A percentile compares a stretch with the other conserved stretches of the same genome.
phyloP scores from a whole-genome alignment of 345 rosid species.

The Adansonia digitata region DNA sequence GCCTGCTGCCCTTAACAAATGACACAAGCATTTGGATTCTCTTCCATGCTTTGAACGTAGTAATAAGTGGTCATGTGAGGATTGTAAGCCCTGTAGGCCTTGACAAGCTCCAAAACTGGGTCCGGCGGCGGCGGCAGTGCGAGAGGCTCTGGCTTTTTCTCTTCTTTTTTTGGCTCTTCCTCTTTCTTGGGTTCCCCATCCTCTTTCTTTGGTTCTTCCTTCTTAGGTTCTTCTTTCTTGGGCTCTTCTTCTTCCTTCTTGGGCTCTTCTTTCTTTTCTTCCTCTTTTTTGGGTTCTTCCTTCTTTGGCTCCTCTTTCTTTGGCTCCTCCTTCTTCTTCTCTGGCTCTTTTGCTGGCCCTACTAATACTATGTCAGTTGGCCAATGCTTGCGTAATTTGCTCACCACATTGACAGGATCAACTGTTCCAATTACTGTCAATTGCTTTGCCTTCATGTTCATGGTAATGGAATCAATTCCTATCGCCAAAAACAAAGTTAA shows the following conservation, averaged over 20 bases:
- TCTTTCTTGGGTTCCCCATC: not conserved
- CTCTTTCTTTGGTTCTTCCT: slow-evolving; percentile 28
- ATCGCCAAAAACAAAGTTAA: not conserved
- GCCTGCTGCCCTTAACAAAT: no score
- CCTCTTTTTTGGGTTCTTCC: slow-evolving; percentile 61
- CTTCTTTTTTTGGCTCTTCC: not conserved
- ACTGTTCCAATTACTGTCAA: slow-evolving; percentile 68
- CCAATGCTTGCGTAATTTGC: slow-evolving; percentile 82
- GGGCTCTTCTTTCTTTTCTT: slow-evolving; percentile 37
- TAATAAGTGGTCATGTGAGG: slow-evolving; percentile 68
- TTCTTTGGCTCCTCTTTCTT: slow-evolving; percentile 52
- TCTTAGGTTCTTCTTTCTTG: slow-evolving; percentile 25
- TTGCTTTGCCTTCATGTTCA: slow-evolving; percentile 80
- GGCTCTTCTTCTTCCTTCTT: slow-evolving; percentile 55
- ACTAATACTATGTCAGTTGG: slow-evolving; percentile 57
- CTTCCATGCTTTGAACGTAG: slow-evolving; percentile 82
- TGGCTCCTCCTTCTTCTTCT: slow-evolving; percentile 31
- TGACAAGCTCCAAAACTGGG: slow-evolving; percentile 66
- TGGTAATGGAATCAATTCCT: slow-evolving; percentile 82
- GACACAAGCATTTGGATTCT: slow-evolving; percentile 90
- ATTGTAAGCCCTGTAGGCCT: slow-evolving; percentile 78
- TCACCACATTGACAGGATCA: slow-evolving; percentile 64
- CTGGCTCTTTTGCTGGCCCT: slow-evolving; percentile 85
- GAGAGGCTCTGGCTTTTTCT: slow-evolving; percentile 11
- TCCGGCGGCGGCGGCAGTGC: slow-evolving; percentile 42